Evolutionary conservation across 139 green algal genomes (phyloP).

Genomic region (Edaphochlamys debaryana): DNA sequence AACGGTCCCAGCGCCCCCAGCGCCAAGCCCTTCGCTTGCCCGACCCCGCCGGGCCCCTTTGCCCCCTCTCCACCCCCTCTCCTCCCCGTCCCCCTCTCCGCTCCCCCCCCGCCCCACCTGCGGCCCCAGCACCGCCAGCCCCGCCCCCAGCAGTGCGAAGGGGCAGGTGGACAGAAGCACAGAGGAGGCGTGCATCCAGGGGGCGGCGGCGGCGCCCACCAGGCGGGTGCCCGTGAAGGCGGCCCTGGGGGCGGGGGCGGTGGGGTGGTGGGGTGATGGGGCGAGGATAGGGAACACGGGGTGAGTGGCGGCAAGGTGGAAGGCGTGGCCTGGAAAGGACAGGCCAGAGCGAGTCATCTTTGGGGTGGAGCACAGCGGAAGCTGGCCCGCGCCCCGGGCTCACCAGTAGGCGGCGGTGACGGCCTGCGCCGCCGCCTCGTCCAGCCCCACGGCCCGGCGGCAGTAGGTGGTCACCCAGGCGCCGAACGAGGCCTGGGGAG

Average conservation of each 20-base stretch:
- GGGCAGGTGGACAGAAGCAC: slow-evolving; percentile 28
- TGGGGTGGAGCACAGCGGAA: too few species aligned
- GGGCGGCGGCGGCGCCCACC: slow-evolving; percentile 1
- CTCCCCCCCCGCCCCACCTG: not conserved
- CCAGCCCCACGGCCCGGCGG: slow-evolving; percentile 4
- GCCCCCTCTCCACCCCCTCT: too few species aligned
- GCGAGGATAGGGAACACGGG: too few species aligned
- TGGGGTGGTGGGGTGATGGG: too few species aligned
- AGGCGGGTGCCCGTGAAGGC: slow-evolving; percentile 35
- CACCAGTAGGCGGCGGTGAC: slow-evolving; percentile 41
- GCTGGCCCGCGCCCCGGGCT: too few species aligned
- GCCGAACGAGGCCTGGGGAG: slow-evolving; percentile 32
- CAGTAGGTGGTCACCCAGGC: slow-evolving; percentile 42
- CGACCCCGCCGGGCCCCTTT: too few species aligned
- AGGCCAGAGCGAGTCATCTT: too few species aligned
- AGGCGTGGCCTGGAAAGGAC: too few species aligned
- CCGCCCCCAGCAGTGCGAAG: slow-evolving; percentile 18
- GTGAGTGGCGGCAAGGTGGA: too few species aligned
- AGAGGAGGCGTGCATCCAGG: slow-evolving; percentile 11
- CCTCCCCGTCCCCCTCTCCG: not conserved
- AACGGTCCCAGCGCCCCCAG: too few species aligned
- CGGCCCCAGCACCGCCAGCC: slow-evolving; percentile 28
- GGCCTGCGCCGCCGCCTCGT: not conserved
- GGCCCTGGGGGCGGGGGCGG: too few species aligned
- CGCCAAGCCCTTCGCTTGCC: too few species aligned